Evolutionary conservation across 495 filamentous ascomycete genomes (phyloP).

Genomic region (Mytilinidion resinicola): DNA sequence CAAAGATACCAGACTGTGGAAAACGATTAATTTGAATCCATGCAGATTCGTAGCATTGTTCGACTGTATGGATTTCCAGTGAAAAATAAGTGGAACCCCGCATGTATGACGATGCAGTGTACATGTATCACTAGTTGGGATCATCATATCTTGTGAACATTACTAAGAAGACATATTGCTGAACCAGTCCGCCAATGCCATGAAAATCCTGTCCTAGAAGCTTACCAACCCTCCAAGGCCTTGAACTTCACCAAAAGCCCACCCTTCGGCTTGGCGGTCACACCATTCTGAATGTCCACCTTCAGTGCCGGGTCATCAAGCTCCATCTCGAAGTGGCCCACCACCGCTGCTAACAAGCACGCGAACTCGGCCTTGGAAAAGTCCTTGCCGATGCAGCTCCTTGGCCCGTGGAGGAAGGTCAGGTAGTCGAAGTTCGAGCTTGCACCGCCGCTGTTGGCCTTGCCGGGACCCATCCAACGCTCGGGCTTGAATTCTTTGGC

Average conservation of each 20-base stretch:
- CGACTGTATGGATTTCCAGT: too few relatives aligned
- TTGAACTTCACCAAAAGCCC: conserved; percentile 23
- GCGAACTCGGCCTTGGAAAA: conserved; percentile 85
- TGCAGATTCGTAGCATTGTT: too few relatives aligned
- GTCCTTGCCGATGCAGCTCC: conserved; percentile 47
- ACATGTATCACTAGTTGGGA: too few relatives aligned
- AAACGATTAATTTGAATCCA: too few relatives aligned
- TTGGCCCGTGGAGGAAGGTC: conserved; percentile 44
- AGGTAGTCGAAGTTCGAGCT: conserved; percentile 36
- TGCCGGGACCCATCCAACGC: conserved; percentile 34
- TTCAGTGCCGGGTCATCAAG: conserved; percentile 30
- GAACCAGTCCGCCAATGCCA: too few relatives aligned
- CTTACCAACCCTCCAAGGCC: conserved; percentile 18
- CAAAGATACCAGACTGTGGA: too few relatives aligned
- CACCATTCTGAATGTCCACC: conserved; percentile 35
- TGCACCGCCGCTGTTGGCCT: conserved; percentile 38
- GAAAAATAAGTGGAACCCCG: too few relatives aligned
- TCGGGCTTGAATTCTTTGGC: conserved; percentile 41
- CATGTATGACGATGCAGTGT: too few relatives aligned
- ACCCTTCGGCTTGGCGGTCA: conserved; percentile 38
- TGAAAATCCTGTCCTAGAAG: too few relatives aligned
- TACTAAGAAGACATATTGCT: too few relatives aligned
- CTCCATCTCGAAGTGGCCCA: conserved; percentile 66
- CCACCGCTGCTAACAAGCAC: conserved; percentile 66
- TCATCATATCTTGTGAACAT: too few relatives aligned